phyloP scores from a whole-genome alignment of 2,329 filamentous ascomycete genomes.

The Monascus ruber region DNA sequence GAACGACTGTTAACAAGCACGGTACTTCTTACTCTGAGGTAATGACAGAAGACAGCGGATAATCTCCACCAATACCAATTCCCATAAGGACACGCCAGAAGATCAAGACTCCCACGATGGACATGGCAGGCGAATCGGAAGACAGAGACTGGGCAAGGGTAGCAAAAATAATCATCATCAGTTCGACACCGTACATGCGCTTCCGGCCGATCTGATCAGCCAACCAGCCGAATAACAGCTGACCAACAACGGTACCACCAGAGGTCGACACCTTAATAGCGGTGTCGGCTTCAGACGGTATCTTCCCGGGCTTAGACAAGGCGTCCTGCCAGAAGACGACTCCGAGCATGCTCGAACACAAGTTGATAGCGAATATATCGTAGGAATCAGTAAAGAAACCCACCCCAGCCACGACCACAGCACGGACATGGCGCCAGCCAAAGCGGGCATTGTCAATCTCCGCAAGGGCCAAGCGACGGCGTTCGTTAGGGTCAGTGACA shows the following conservation, averaged over 20 bases:
- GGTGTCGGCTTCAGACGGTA: constrained; percentile 59
- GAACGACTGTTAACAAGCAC: not conserved
- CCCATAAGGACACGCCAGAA: constrained; percentile 78
- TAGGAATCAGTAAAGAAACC: constrained; percentile 86
- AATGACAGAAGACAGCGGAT: constrained; percentile 71
- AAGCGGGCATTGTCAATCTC: constrained; percentile 74
- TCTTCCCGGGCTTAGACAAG: constrained; percentile 31
- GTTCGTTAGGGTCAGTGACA: constrained; percentile 57
- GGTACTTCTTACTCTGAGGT: constrained; percentile 53
- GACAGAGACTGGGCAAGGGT: constrained; percentile 62
- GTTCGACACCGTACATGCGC: constrained; percentile 72
- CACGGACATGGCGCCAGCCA: constrained; percentile 73
- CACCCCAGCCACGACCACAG: constrained; percentile 66
- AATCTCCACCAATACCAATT: constrained; percentile 70
- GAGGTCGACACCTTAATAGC: constrained; percentile 80
- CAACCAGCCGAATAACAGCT: constrained; percentile 66
- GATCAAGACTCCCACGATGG: constrained; percentile 47
- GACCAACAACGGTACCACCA: constrained; percentile 71
- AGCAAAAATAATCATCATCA: constrained; percentile 70
- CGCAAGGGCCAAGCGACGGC: constrained; percentile 64
- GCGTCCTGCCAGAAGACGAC: constrained; percentile 63
- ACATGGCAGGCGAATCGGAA: constrained; percentile 50
- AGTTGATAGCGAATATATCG: constrained; percentile 67
- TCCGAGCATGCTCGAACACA: constrained; percentile 64
- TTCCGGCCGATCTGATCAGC: constrained; percentile 70